A percentile compares a stretch with the other conserved stretches of the same genome.
phyloP scores from a whole-genome alignment of 208 protist species.

The Leishmania aethiopica region DNA sequence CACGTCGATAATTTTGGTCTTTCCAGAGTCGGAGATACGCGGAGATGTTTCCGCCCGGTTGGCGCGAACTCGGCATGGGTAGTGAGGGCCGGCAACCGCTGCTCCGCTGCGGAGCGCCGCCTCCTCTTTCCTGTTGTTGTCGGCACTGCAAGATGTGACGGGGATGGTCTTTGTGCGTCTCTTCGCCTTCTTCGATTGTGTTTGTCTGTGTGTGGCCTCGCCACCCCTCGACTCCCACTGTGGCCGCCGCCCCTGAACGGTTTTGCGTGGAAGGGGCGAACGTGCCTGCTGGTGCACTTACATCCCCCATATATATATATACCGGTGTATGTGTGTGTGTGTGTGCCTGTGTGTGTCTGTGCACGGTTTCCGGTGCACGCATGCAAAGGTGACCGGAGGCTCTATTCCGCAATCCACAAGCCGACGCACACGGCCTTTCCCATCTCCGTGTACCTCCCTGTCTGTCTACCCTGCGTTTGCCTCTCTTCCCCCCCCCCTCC shows the following conservation, averaged over 20 bases:
- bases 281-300: background rate
- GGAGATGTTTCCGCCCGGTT: background rate
- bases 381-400: background rate
- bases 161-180: too few relatives aligned
- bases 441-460: background rate
- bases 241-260: background rate
- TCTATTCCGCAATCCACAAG: background rate
- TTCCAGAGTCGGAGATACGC: background rate
- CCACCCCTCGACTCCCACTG: background rate
- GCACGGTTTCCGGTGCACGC: too few relatives aligned
- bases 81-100: background rate
- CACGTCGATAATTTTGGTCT: background rate
- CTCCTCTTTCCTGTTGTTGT: background rate
- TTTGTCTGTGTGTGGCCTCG: background rate
- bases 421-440: background rate
- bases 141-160: too few relatives aligned
- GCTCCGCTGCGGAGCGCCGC: background rate
- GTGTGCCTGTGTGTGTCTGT: too few relatives aligned
- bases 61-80: background rate
- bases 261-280: background rate
- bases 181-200: background rate
- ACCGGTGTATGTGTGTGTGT: too few relatives aligned
- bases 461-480: too few relatives aligned
- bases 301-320: too few relatives aligned
- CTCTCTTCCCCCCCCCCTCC: background rate